Conservation (phyloP, 768 basidiomycete species). For the Auriscalpium vulgare region DNA sequence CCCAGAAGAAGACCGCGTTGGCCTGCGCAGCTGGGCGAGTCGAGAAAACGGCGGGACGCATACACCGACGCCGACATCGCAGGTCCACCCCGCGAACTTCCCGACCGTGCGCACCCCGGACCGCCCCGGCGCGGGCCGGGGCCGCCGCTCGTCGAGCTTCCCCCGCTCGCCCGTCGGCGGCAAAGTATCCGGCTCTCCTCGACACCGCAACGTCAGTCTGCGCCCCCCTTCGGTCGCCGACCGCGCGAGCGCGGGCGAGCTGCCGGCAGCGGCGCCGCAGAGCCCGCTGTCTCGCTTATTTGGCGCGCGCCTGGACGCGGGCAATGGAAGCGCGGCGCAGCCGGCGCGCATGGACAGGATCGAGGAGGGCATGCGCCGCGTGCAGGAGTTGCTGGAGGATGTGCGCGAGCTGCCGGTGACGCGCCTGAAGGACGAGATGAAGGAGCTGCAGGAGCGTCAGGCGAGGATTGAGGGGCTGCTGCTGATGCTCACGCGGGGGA, state of each 20-base stretch:
- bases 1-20: constrained; percentile 33
- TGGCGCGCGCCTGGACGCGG: constrained; percentile 13
- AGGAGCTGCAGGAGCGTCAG: constrained; percentile 72
- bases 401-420: constrained; percentile 53
- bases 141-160: constrained; percentile 14
- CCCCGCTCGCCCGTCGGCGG: constrained; percentile 16
- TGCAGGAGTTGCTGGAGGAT: constrained; percentile 59
- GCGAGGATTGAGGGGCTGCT: constrained; percentile 70
- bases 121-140: neutral
- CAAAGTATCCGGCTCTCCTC: constrained; percentile 10
- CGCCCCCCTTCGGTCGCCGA: constrained; percentile 13
- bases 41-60: constrained; percentile 4
- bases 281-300: constrained; percentile 50
- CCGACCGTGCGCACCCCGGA: constrained; percentile 1
- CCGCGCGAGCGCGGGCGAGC: constrained; percentile 18
- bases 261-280: constrained; percentile 19
- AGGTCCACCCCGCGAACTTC: neutral
- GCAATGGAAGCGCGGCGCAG: constrained; percentile 14
- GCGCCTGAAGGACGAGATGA: constrained; percentile 71
- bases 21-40: constrained; percentile 15
- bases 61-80: neutral
- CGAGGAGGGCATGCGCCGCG: constrained; percentile 40
- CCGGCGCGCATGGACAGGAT: constrained; percentile 23
- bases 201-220: constrained; percentile 20
- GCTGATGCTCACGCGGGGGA: constrained; percentile 57